phyloP scores from a whole-genome alignment of 1,284 basidiomycete genomes.

The Heliocybe sulcata region DNA sequence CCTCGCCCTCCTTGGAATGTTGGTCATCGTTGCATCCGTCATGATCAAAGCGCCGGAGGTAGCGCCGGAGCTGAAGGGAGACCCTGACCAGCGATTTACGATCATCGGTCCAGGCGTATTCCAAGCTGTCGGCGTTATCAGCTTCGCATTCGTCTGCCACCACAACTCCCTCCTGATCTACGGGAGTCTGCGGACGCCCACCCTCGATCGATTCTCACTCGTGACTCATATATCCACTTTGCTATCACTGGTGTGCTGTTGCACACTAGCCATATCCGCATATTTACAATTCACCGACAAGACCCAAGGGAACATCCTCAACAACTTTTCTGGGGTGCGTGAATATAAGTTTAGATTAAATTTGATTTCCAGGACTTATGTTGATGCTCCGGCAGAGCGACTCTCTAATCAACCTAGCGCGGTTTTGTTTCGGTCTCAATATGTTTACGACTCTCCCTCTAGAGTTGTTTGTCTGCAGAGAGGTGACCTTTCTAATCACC shows the following conservation, averaged over 20 bases:
- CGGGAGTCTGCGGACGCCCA: conserved; percentile 87
- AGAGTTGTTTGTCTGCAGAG: conserved; percentile 91
- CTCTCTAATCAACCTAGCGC: conserved; percentile 85
- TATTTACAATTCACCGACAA: conserved; percentile 93
- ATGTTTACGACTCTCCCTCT: conserved; percentile 97
- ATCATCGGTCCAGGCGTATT: conserved; percentile 75
- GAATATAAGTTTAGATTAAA: not conserved
- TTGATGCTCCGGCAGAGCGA: conserved; percentile 44
- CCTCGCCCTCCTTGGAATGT: conserved; percentile 88
- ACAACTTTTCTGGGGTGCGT: conserved; percentile 77
- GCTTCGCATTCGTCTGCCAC: conserved; percentile 92
- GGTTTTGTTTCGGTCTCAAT: conserved; percentile 94
- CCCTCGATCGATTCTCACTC: conserved; percentile 88
- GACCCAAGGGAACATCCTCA: conserved; percentile 91
- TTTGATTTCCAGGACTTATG: not conserved
- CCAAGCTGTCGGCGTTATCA: conserved; percentile 92
- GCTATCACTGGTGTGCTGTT: conserved; percentile 77
- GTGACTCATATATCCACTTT: conserved; percentile 91
- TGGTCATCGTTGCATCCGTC: conserved; percentile 88
- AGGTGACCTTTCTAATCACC: conserved; percentile 40
- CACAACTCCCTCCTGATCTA: conserved; percentile 95
- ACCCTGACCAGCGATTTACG: conserved; percentile 63
- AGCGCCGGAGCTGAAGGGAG: conserved; percentile 74
- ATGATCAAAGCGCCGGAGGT: conserved; percentile 76
- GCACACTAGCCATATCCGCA: conserved; percentile 83